Conservation (phyloP, 2,329 filamentous ascomycete species). For the Conoideocrella luteorostrata region DNA sequence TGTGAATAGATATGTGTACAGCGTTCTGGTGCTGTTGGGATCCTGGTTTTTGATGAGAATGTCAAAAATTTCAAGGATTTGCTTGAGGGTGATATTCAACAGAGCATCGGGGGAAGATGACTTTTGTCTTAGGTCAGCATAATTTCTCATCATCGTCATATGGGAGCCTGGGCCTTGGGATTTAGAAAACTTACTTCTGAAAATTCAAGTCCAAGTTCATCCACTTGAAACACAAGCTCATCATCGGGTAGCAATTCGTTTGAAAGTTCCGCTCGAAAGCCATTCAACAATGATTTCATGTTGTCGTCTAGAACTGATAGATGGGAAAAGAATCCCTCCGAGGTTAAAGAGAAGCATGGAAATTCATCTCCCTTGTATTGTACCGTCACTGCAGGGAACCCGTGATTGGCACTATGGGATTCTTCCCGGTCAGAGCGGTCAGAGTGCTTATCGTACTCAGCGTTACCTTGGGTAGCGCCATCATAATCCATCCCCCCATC, state of each 20-base stretch:
- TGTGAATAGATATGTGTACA: constrained; percentile 38
- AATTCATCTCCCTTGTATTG: constrained; percentile 38
- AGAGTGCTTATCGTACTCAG: not conserved
- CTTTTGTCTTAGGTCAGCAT: constrained; percentile 24
- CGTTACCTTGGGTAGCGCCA: not conserved
- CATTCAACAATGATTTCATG: constrained; percentile 37
- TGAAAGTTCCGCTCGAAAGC: constrained; percentile 38
- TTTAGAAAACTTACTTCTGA: constrained; percentile 36
- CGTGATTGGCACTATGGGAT: constrained; percentile 9
- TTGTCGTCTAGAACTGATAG: constrained; percentile 34
- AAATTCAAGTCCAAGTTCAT: constrained; percentile 47
- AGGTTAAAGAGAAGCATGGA: constrained; percentile 30
- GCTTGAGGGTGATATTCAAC: constrained; percentile 30
- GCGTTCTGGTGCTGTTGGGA: constrained; percentile 27
- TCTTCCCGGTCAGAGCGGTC: constrained; percentile 3
- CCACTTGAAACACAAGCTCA: constrained; percentile 44
- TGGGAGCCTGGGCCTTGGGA: too few species aligned
- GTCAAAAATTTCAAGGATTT: constrained; percentile 37
- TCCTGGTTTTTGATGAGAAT: constrained; percentile 38
- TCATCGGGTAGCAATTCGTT: constrained; percentile 39
- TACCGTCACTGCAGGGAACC: constrained; percentile 32
- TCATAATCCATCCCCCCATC: constrained; percentile 4
- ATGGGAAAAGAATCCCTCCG: constrained; percentile 40
- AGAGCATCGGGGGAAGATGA: constrained; percentile 28
- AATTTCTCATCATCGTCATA: not conserved